Conservation (phyloP, 192 early-diverging fungal species). For the Chytriomyces sp. region DNA sequence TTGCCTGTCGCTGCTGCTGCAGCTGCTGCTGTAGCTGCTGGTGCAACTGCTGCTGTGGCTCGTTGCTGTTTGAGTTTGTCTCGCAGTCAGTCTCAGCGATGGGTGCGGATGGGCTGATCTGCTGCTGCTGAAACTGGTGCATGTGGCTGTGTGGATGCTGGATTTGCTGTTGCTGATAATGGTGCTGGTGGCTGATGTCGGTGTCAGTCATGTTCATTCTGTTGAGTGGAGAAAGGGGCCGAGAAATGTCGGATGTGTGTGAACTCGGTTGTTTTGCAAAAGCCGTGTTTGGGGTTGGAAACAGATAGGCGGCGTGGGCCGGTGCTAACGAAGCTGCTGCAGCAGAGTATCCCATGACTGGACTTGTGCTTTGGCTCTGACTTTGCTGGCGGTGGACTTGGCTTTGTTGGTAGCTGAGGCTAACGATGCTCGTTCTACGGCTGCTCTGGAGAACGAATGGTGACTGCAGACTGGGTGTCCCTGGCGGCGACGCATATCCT, state of each 20-base stretch:
- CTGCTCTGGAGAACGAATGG: background rate
- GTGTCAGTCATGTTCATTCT: no score
- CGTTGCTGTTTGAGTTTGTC: background rate
- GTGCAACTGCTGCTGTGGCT: background rate
- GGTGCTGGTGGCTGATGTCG: no score
- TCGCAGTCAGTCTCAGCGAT: background rate
- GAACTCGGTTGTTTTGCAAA: background rate
- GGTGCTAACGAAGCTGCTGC: background rate
- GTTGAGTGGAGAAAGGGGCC: background rate
- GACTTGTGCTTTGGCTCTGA: no score
- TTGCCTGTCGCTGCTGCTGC: background rate
- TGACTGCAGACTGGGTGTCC: background rate
- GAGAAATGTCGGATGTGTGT: background rate
- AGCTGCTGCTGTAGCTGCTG: background rate
- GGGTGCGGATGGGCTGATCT: background rate
- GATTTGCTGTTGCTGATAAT: background rate
- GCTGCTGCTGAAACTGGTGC: background rate
- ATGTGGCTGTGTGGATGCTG: background rate
- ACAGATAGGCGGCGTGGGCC: background rate
- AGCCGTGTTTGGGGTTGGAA: no score
- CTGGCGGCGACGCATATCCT: background rate
- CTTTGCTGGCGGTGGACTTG: no score
- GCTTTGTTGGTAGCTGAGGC: background rate
- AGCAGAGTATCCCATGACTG: no score
- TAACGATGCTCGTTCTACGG: background rate